phyloP scores from a whole-genome alignment of 2,329 filamentous ascomycete species.

The Trichoderma semiorbis region DNA sequence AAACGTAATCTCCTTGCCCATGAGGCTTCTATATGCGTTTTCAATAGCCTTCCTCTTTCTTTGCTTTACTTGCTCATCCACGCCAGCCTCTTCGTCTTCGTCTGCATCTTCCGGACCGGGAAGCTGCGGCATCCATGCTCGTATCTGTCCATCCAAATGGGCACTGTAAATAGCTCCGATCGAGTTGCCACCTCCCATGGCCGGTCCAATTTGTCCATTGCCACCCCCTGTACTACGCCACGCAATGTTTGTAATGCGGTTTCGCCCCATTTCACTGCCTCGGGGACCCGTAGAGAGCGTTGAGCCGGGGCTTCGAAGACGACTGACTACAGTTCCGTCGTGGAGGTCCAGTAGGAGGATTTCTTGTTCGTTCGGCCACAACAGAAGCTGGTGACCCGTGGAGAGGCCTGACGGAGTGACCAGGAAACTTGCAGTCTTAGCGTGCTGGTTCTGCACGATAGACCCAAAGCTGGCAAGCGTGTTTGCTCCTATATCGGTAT shows the following conservation, averaged over 20 bases:
- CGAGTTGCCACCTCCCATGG: constrained; percentile 55
- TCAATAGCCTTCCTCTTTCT: constrained; percentile 76
- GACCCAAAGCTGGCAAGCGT: constrained; percentile 87
- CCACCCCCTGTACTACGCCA: constrained; percentile 67
- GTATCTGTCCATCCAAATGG: constrained; percentile 80
- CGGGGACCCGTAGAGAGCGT: constrained; percentile 39
- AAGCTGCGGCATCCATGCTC: constrained; percentile 67
- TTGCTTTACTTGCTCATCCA: constrained; percentile 45
- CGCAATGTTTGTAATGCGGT: constrained; percentile 68
- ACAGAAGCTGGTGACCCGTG: constrained; percentile 58
- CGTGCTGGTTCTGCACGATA: constrained; percentile 68
- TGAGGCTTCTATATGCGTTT: constrained; percentile 74
- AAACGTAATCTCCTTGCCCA: constrained; percentile 68
- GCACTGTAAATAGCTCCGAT: constrained; percentile 68
- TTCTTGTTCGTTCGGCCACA: constrained; percentile 79
- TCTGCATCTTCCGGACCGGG: constrained; percentile 49
- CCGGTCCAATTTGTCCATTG: constrained; percentile 51
- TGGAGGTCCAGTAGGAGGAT: constrained; percentile 78
- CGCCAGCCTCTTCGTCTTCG: constrained; percentile 41
- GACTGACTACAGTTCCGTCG: constrained; percentile 68
- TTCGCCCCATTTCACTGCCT: constrained; percentile 55
- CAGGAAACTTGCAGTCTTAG: constrained; percentile 60
- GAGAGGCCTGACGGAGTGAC: constrained; percentile 59
- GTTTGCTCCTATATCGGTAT: constrained; percentile 75
- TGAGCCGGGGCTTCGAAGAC: constrained; percentile 63